Conservation (phyloP, 2,329 filamentous ascomycete species). For the Alternaria sp. region DNA sequence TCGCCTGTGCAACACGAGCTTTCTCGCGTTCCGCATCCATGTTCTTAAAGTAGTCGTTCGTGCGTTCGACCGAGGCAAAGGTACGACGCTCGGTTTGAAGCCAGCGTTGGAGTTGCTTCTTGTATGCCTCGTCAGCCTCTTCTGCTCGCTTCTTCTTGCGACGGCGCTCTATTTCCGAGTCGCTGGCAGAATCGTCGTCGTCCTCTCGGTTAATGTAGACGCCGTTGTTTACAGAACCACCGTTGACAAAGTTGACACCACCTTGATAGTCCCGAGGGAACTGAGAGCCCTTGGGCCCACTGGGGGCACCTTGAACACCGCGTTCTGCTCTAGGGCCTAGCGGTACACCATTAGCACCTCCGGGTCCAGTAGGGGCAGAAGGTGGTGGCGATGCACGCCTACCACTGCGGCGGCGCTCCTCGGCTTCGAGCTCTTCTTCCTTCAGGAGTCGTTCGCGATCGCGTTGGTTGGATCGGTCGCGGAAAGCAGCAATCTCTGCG, state of each 20-base stretch:
- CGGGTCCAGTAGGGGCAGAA: constrained; percentile 67
- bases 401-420: constrained; percentile 76
- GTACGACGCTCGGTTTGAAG: constrained; percentile 85
- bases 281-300: constrained; percentile 72
- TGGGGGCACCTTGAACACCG: constrained; percentile 76
- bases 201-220: constrained; percentile 70
- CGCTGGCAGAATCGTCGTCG: constrained; percentile 86
- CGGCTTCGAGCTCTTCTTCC: constrained; percentile 91
- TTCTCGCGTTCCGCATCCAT: constrained; percentile 72
- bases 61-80: constrained; percentile 83
- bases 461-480: constrained; percentile 86
- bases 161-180: constrained; percentile 81
- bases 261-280: constrained; percentile 77
- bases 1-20: constrained; percentile 71
- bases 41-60: constrained; percentile 79
- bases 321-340: constrained; percentile 72
- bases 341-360: constrained; percentile 76
- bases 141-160: constrained; percentile 74
- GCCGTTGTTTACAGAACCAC: constrained; percentile 70
- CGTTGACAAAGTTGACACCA: constrained; percentile 83
- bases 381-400: constrained; percentile 71
- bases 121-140: constrained; percentile 80
- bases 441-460: constrained; percentile 86
- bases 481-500: constrained; percentile 91
- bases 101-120: constrained; percentile 90